Percentiles rank a stretch among this genome's conserved stretches.
Conservation (phyloP, 192 early-diverging fungal species). For the Allomyces arbusculus region DNA sequence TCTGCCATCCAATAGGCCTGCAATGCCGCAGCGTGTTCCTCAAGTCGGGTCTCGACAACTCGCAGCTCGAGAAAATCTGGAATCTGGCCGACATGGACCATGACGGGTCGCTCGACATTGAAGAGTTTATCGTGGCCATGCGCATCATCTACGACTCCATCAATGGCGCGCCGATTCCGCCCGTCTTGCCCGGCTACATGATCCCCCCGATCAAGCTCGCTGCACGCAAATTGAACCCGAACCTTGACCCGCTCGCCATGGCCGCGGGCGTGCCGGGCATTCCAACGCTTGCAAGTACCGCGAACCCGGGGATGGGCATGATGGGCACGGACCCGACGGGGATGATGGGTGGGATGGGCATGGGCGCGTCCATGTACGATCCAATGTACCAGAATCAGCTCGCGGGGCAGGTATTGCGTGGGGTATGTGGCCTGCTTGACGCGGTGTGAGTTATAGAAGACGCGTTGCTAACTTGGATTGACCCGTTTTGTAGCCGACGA, state of each 20-base stretch:
- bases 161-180: conserved; percentile 29
- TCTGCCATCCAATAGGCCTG: neutral
- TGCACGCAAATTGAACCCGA: conserved; percentile 8
- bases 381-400: neutral
- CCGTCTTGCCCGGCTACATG: conserved; percentile 34
- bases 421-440: conserved; percentile 3
- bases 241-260: neutral
- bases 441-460: conserved; percentile 6
- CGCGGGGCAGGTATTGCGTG: conserved; percentile 1
- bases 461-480: conserved; percentile 7
- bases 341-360: too few species aligned
- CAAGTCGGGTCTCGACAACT: conserved; percentile 14
- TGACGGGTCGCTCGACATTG: conserved; percentile 60
- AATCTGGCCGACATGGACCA: conserved; percentile 67
- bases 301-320: neutral
- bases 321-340: conserved; percentile 1
- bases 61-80: conserved; percentile 24
- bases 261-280: neutral
- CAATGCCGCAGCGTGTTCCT: conserved; percentile 8
- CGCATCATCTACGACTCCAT: conserved; percentile 54
- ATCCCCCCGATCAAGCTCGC: conserved; percentile 46
- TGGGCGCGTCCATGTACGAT: too few species aligned
- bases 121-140: conserved; percentile 62
- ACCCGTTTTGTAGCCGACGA: conserved; percentile 13
- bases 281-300: conserved; percentile 8